Evolutionary conservation across 495 filamentous ascomycete genomes (phyloP).

Genomic region (Cercophora sp.): DNA sequence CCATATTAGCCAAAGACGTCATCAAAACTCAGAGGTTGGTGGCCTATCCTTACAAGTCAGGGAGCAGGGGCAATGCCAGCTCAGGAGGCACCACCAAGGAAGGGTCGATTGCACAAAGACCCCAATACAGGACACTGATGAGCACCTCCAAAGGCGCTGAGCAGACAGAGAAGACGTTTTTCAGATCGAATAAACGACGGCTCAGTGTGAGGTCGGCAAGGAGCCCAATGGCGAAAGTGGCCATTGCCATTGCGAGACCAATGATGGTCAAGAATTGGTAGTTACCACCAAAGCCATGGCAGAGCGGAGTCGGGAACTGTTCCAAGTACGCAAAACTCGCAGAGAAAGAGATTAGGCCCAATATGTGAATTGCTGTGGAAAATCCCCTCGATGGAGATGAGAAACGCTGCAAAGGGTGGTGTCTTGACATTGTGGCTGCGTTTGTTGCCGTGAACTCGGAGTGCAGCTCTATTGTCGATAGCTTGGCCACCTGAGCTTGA

Average conservation of each 20-base stretch:
- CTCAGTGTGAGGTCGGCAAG: slow-evolving; percentile 71
- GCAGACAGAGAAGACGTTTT: slow-evolving; percentile 70
- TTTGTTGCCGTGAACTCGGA: too few species aligned
- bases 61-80: slow-evolving; percentile 37
- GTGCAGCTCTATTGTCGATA: too few species aligned
- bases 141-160: slow-evolving; percentile 76
- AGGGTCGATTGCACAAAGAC: slow-evolving; percentile 64
- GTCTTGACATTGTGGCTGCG: too few species aligned
- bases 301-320: slow-evolving; percentile 45
- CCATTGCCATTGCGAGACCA: slow-evolving; percentile 63
- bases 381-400: slow-evolving; percentile 64
- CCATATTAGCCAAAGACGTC: too few species aligned
- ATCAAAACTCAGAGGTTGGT: too few species aligned
- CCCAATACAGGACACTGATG: slow-evolving; percentile 84
- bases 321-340: slow-evolving; percentile 60
- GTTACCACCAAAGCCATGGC: slow-evolving; percentile 74
- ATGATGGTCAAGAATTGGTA: slow-evolving; percentile 84
- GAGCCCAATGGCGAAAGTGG: slow-evolving; percentile 67
- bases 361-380: slow-evolving; percentile 66
- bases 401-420: slow-evolving; percentile 70
- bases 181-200: slow-evolving; percentile 60
- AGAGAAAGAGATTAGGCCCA: slow-evolving; percentile 64
- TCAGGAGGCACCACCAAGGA: slow-evolving; percentile 46
- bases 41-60: slow-evolving; percentile 58
- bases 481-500: too few species aligned